Evolutionary conservation across 2,329 filamentous ascomycete genomes (phyloP), one percentile per base, ranked within the genome.

Genomic region (Graphiopsis chlorocephala): DNA sequence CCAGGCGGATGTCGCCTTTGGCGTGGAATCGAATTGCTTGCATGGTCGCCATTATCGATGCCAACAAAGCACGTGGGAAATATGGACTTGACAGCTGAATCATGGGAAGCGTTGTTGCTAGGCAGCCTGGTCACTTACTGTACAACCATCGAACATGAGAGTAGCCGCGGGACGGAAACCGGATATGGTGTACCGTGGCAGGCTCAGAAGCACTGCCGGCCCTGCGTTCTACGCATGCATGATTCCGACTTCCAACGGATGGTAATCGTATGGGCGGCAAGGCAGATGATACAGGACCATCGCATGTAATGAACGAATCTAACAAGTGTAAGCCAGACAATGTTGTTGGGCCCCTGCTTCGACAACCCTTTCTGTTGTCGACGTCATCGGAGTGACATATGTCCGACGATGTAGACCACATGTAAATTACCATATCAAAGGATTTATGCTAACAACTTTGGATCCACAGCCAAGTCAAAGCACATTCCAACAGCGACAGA

Each of bases 21-120:
- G 64, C 69, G 52, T 71, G 68, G 42, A 71, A 71, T n/a, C 67
- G 64, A 10, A 69, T 55, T 23, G 68, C 68, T 28, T 66, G 68
- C 69, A 71, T 71, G 26, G n/a, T 56, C 12, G 45, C 23, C 20
- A 33, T 50, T 25, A 12, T 20, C 33, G 6, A 48, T 33, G 17
- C n/a, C 28, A 4, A 53, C n/a, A 12, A 11, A n/a, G 8, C 17
- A 29, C 14, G 7, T 31, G 17, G 4, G 14, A 3, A 14, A 31
- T 12, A 11, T 14, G 11, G 28, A 31, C 17, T 17, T 8, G 23
- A 28, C 8, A 26, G 25, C 26, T 26, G 17, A 52, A 10, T 15
- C 15, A 29, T 6, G 5, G 12, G 14, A 23, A 14, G 4, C 20
- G 29, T n/a, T 29, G 48, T 31, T 28, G 48, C 25, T 31, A 28